Evolutionary conservation across 768 basidiomycete genomes (phyloP), one percentile per base, ranked within the genome.

Genomic region (Naematelia encephala): DNA sequence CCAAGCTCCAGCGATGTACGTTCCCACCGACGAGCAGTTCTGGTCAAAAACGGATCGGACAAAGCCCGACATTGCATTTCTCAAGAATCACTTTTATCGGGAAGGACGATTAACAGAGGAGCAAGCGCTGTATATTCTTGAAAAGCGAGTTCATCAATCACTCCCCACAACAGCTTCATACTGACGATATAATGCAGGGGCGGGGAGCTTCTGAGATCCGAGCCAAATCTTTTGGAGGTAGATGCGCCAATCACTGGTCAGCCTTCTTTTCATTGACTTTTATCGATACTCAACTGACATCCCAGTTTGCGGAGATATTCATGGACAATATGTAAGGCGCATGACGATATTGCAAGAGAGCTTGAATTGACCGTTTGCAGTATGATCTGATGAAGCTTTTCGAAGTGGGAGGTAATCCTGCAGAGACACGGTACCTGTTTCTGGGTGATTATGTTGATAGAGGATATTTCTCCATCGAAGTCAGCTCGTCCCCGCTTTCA

Each of bases 61-160:
- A 26, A 97, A 94, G 78, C 94, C 94, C 10, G 90, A 97, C 77
- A 82, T 98, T 66, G 92, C 90, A 26, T 98, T 91, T 78, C 83
- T 99, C 62, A 99, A 98, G 82, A 98, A 97, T 71, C 96, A 99
- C 79, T 97, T 99, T 76, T 98, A 98, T 78, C 85, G 96, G 30
- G 94, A 97, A 77, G 94, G 94, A 0, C 82, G 93, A 51, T 67
- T 98, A 66, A 92, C 86, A 16, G 94, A 98, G 77, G 90, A 93
- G 46, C 92, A 98, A 77, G 96, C 96, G 2, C 75, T 96, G 62
- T 96, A 87, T 82, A 98, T 99, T 73, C 79, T 99, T 66, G 84
- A 89, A 62, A 88, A 86, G 78, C 75, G 58, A 56, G 76, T 59
- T 12, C 30, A 27, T 55, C 29, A 12, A 14, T 5, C 26, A n/a